Base-by-base conservation (phyloP, 1,284 basidiomycete species). In the Bjerkandera adusta region DNA sequence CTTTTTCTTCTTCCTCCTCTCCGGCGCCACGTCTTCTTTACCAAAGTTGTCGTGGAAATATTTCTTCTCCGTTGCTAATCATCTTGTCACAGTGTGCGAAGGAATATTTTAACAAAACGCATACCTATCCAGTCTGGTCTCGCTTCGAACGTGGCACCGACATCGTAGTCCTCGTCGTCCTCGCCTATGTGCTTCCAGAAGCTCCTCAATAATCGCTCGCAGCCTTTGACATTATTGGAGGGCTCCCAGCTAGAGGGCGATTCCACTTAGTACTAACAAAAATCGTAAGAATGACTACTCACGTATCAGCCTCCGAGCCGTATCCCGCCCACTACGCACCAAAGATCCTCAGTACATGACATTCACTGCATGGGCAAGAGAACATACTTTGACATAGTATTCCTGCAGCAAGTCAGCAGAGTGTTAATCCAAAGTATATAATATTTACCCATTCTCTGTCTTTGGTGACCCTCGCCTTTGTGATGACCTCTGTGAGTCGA, bases 181-280 rank as follows among this genome's bases (percentile, higher is more conserved):
- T 61, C 58, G 0, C 82, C 82, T n/a, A 86, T 55, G 45, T 83
- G 67, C 4, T 63, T 58, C 84, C 85, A 87, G 58, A 87, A 87
- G 48, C 77, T 77, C 18, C 59, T 50, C 24, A 85, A 61, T 3
- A 87, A 68, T 18, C 77, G 70, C 4, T 71, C 59, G 55, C 84
- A 86, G 13, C 69, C 66, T 36, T 60, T 54, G 3, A 85, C 68
- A 54, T 86, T 83, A 12, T 62, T 63, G 41, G 70, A 61, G 5
- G 84, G 85, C 47, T 86, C 85, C 84, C 84, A 86, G 50, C 84
- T 87, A 48, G 25, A 43, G 26, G 34, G 15, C 25, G 1, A 20
- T 38, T 48, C 27, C n/a, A 21, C 53, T 34, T 26, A 16, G 20
- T 36, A 42, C 11, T 13, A n/a, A 20, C 21, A 43, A 20, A 5